Conservation (phyloP, 1,284 basidiomycete species). For the Naganishia liquefaciens region DNA sequence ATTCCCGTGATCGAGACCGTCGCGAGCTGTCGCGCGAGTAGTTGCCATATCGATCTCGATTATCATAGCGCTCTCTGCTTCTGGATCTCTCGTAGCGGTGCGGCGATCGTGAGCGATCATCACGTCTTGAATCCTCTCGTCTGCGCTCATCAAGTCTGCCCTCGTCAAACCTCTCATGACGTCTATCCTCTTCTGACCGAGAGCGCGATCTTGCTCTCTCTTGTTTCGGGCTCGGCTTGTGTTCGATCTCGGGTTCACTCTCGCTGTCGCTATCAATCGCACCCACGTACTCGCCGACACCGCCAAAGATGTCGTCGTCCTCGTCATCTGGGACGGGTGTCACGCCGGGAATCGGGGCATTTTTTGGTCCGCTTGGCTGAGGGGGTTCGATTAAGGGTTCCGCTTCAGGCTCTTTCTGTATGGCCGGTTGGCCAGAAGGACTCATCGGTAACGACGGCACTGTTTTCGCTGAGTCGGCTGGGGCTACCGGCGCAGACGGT, state of each 20-base stretch:
- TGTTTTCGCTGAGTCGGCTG: too few relatives aligned
- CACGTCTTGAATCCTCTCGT: constrained; percentile 13
- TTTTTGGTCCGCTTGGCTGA: constrained; percentile 1
- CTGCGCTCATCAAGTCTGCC: constrained; percentile 2
- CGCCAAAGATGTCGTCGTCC: constrained; percentile 75
- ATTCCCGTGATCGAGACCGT: too few relatives aligned
- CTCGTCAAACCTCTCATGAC: background rate
- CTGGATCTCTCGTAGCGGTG: constrained; percentile 10
- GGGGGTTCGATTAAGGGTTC: background rate
- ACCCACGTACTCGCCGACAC: constrained; percentile 75
- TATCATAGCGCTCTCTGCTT: constrained; percentile 15
- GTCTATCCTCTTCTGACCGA: constrained; percentile 17
- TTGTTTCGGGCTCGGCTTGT: background rate
- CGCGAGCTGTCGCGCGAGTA: background rate
- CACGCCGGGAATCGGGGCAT: constrained; percentile 12
- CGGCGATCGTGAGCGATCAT: constrained; percentile 11
- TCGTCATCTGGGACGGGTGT: constrained; percentile 42
- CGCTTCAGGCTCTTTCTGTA: background rate
- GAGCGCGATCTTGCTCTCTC: constrained; percentile 21
- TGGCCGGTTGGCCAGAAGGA: background rate
- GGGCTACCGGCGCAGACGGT: constrained; percentile 28
- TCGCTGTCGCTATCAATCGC: constrained; percentile 52
- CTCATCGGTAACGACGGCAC: too few relatives aligned
- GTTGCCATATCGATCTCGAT: constrained; percentile 28
- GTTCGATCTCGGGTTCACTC: background rate